A percentile compares a stretch with the other conserved stretches of the same genome.
Evolutionary conservation across 352 stramenopile species (phyloP).

Genomic region (Phytophthora brassicae): DNA sequence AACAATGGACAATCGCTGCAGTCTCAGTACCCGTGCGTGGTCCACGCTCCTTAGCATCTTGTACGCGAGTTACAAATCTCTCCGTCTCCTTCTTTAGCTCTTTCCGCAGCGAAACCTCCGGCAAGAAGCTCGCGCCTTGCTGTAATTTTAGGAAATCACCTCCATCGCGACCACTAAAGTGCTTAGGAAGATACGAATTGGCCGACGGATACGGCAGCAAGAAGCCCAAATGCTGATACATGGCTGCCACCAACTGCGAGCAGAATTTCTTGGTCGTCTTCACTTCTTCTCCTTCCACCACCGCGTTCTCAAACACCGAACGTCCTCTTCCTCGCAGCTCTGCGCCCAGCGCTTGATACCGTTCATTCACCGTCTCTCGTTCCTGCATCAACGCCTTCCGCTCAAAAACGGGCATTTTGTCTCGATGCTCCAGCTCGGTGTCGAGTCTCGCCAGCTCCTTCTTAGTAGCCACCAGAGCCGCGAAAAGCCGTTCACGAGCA

Average conservation of each 20-base stretch:
- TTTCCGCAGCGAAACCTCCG: slow-evolving; percentile 67
- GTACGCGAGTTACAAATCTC: slow-evolving; percentile 25
- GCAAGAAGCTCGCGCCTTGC: slow-evolving; percentile 66
- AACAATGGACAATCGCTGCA: slow-evolving; percentile 59
- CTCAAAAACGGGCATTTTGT: slow-evolving; percentile 77
- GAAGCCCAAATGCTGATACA: slow-evolving; percentile 83
- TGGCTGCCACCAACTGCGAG: slow-evolving; percentile 72
- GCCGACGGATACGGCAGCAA: slow-evolving; percentile 80
- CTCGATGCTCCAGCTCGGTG: slow-evolving; percentile 59
- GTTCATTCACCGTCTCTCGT: slow-evolving; percentile 42
- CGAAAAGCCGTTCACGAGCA: slow-evolving; percentile 76
- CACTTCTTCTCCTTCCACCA: slow-evolving; percentile 36
- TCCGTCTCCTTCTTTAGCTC: slow-evolving; percentile 38
- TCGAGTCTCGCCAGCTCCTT: slow-evolving; percentile 66
- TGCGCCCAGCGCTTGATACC: slow-evolving; percentile 60
- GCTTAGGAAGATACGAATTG: slow-evolving; percentile 88
- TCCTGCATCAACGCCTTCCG: slow-evolving; percentile 65
- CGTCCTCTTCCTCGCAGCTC: slow-evolving; percentile 65
- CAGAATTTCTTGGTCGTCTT: slow-evolving; percentile 76
- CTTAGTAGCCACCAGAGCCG: slow-evolving; percentile 62
- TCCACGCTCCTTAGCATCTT: slow-evolving; percentile 35
- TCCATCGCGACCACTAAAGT: slow-evolving; percentile 64
- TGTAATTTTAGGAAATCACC: slow-evolving; percentile 78
- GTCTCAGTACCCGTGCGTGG: slow-evolving; percentile 40
- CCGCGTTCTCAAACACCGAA: slow-evolving; percentile 84